These are phyloP conservation scores for Chaetomium strumarium DNA, from an alignment of 2,329 filamentous ascomycete genomes.

Conservation along the genomic window DNA sequence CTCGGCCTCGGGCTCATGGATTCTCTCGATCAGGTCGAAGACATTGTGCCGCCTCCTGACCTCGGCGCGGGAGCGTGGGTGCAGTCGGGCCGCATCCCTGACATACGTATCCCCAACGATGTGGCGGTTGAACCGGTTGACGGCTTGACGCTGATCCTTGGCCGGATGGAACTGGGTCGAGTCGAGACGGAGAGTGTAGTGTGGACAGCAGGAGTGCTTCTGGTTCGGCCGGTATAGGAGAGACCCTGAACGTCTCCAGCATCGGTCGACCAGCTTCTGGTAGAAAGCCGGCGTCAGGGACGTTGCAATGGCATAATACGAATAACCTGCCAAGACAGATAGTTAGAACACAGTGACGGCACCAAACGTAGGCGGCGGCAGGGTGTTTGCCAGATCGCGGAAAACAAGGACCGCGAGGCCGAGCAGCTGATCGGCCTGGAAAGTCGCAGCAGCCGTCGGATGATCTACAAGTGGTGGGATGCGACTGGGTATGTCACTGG, in stretches of 20 bases:
- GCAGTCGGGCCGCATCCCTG: slow-evolving; percentile 55
- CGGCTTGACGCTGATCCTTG: slow-evolving; percentile 66
- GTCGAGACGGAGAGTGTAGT: slow-evolving; percentile 77
- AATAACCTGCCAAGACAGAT: slow-evolving; percentile 50
- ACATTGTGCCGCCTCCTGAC: slow-evolving; percentile 57
- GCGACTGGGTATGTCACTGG: background rate
- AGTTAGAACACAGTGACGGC: slow-evolving; percentile 10
- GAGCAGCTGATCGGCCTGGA: background rate
- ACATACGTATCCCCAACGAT: slow-evolving; percentile 63
- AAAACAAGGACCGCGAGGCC: background rate
- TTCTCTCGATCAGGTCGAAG: slow-evolving; percentile 59
- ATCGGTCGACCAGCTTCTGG: slow-evolving; percentile 64
- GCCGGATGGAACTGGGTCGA: slow-evolving; percentile 58
- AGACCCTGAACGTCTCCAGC: slow-evolving; percentile 68
- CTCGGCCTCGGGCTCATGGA: slow-evolving; percentile 62
- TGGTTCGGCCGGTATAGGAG: slow-evolving; percentile 76
- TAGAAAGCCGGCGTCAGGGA: slow-evolving; percentile 62
- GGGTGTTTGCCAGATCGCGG: slow-evolving; percentile 1
- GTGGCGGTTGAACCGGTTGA: slow-evolving; percentile 67
- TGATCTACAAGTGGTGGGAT: background rate
- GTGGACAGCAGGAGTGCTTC: slow-evolving; percentile 78
- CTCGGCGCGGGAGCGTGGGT: slow-evolving; percentile 63
- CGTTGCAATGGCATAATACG: slow-evolving; percentile 62
- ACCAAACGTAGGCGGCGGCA: background rate
- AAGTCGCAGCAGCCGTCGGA: background rate